Evolutionary conservation across 2,329 filamentous ascomycete genomes (phyloP).

Genomic region (Huntiella savannae): DNA sequence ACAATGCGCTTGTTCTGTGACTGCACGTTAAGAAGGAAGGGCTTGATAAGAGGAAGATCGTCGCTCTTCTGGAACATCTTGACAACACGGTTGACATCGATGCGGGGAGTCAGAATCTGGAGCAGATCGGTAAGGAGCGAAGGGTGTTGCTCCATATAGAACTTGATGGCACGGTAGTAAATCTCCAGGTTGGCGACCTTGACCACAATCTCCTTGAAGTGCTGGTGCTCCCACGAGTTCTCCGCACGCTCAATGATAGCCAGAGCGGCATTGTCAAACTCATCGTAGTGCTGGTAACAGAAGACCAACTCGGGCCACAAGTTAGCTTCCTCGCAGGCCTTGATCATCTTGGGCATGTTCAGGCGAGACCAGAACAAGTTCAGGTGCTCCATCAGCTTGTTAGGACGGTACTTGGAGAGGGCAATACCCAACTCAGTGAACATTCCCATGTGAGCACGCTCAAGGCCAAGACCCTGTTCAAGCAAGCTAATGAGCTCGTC

Average conservation of each 20-base stretch:
- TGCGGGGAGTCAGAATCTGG: conserved; percentile 74
- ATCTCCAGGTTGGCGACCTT: conserved; percentile 98
- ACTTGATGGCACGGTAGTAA: conserved; percentile 92
- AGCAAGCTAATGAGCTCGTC: conserved; percentile 90
- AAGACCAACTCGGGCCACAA: conserved; percentile 97
- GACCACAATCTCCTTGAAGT: conserved; percentile 96
- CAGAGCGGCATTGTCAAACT: conserved; percentile 90
- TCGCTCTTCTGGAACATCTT: conserved; percentile 98
- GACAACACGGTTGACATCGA: conserved; percentile 97
- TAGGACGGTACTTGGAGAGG: conserved; percentile 83
- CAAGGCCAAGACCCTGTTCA: conserved; percentile 84
- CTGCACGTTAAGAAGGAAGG: conserved; percentile 92
- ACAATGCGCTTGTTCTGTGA: conserved; percentile 94
- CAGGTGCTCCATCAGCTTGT: conserved; percentile 93
- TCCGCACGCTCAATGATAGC: conserved; percentile 96
- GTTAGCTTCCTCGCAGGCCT: conserved; percentile 80
- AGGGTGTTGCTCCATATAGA: conserved; percentile 94
- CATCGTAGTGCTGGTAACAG: conserved; percentile 95
- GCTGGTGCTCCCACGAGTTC: conserved; percentile 97
- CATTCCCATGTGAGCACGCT: conserved; percentile 89
- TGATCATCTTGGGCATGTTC: conserved; percentile 95
- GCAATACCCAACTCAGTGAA: conserved; percentile 89
- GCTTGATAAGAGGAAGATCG: conserved; percentile 95
- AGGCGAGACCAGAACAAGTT: conserved; percentile 97
- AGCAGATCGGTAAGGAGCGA: conserved; percentile 89